A percentile compares a stretch with the other conserved stretches of the same genome.
phyloP scores from a whole-genome alignment of 495 filamentous ascomycete species.

The Xylaria flabelliformis region DNA sequence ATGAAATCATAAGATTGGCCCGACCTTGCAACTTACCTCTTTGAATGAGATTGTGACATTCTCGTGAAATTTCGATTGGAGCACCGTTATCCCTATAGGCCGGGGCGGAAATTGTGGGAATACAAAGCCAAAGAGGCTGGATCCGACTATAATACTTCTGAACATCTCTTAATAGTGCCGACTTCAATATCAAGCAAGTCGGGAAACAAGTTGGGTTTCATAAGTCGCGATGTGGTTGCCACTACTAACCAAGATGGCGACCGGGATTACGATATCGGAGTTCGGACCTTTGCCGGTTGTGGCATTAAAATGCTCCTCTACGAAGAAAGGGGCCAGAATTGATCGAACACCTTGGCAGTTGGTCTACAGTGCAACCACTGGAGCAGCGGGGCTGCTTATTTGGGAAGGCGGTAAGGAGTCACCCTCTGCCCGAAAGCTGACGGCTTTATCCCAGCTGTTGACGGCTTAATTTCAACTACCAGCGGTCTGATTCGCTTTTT shows the following conservation, averaged over 20 bases:
- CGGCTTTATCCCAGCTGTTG: too few species aligned
- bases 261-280: neutral
- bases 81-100: conserved; percentile 54
- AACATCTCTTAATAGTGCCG: neutral
- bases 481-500: too few species aligned
- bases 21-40: conserved; percentile 48
- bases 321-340: too few species aligned
- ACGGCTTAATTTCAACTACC: too few species aligned
- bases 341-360: too few species aligned
- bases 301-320: neutral
- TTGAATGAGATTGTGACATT: conserved; percentile 68
- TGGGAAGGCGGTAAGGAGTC: too few species aligned
- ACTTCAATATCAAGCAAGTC: neutral
- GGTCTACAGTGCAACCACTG: too few species aligned
- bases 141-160: neutral
- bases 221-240: neutral
- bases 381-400: too few species aligned
- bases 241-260: neutral
- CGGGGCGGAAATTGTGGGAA: conserved; percentile 44
- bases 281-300: conserved; percentile 9
- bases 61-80: conserved; percentile 62
- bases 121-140: conserved; percentile 50
- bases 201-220: neutral
- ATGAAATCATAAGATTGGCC: neutral
- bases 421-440: too few species aligned